Evolutionary conservation across 129 eudicot genomes (phyloP).

Genomic region (Flaveria ramosissima): DNA sequence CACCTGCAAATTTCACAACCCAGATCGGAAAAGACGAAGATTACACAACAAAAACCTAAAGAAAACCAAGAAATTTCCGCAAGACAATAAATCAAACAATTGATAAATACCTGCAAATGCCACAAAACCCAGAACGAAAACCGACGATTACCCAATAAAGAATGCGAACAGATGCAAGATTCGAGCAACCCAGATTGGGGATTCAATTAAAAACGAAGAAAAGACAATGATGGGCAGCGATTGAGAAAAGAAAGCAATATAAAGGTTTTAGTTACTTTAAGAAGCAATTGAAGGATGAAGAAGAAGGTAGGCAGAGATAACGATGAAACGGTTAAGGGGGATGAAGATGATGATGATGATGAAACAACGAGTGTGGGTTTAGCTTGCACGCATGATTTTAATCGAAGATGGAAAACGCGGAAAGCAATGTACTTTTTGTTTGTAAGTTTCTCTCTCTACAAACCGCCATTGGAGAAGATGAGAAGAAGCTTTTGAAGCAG

Average conservation of each 20-base stretch:
- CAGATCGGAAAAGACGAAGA: background rate
- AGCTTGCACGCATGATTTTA: slow-evolving; percentile 45
- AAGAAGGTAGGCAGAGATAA: slow-evolving; percentile 25
- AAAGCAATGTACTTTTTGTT: slow-evolving; percentile 36
- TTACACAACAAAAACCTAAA: background rate
- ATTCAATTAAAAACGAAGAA: background rate
- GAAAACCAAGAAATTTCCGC: background rate
- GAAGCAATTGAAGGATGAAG: slow-evolving; percentile 1
- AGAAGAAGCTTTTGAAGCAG: background rate
- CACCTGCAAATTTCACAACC: background rate
- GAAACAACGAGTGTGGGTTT: slow-evolving; percentile 7
- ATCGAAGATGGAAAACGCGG: slow-evolving; percentile 25
- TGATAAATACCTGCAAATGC: slow-evolving; percentile 9
- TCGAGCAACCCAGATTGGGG: background rate
- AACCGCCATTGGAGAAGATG: slow-evolving; percentile 28
- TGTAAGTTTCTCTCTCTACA: slow-evolving; percentile 24
- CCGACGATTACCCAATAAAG: background rate
- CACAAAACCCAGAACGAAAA: slow-evolving; percentile 5
- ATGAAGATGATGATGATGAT: slow-evolving; percentile 14
- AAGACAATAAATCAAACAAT: slow-evolving; percentile 7
- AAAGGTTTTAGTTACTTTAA: slow-evolving; percentile 11
- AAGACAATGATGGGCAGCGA: background rate
- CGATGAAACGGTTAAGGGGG: slow-evolving; percentile 34
- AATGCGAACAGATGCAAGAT: too few species aligned
- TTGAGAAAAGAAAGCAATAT: background rate